Conservation (phyloP, 495 filamentous ascomycete genomes). For the Astrocystis sublimbata region DNA sequence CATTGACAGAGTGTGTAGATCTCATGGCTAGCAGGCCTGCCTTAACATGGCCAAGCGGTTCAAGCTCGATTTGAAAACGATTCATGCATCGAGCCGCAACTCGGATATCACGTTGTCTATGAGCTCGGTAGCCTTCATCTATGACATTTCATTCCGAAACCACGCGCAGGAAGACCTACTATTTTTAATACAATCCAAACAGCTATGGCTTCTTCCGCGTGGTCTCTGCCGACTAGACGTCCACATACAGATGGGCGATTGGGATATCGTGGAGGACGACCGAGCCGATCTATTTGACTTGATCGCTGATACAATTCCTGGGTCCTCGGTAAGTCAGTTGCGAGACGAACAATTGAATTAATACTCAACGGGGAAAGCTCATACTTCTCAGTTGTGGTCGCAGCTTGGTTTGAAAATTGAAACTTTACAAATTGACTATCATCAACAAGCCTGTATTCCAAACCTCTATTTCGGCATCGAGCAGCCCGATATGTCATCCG, state of each 20-base stretch:
- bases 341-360: background rate
- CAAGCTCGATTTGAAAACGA: background rate
- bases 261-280: background rate
- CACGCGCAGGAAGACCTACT: constrained; percentile 20
- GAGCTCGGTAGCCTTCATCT: constrained; percentile 28
- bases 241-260: constrained; percentile 18
- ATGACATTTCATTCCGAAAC: constrained; percentile 8
- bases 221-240: constrained; percentile 33
- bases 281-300: constrained; percentile 23
- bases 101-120: constrained; percentile 22
- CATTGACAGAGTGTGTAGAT: background rate
- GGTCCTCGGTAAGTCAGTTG: constrained; percentile 23
- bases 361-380: constrained; percentile 1
- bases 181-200: constrained; percentile 24
- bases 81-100: constrained; percentile 9
- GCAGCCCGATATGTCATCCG: constrained; percentile 31
- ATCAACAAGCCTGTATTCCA: constrained; percentile 23
- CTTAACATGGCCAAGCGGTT: constrained; percentile 6
- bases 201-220: constrained; percentile 31
- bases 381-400: constrained; percentile 26
- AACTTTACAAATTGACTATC: constrained; percentile 25
- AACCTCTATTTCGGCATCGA: constrained; percentile 34
- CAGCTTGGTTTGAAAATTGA: constrained; percentile 25
- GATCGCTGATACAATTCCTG: constrained; percentile 27
- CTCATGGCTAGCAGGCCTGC: background rate